These are phyloP conservation scores for Globisporangium uncinulatum DNA, from an alignment of 352 stramenopile genomes.

Conservation along the genomic window DNA sequence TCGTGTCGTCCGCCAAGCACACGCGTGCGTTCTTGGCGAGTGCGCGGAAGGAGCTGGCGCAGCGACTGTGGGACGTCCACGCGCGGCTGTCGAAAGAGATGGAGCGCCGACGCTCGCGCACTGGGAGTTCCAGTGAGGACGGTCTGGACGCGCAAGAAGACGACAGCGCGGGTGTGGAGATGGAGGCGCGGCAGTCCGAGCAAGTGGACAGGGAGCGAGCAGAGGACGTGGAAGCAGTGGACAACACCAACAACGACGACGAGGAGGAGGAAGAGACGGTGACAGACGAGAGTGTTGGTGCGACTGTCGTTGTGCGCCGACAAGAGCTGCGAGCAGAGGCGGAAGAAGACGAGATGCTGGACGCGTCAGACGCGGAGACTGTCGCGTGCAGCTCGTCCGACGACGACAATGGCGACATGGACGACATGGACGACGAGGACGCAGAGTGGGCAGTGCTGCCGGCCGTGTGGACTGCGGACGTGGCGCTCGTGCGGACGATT, in stretches of 20 bases:
- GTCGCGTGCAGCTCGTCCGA: conserved; percentile 36
- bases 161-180: conserved; percentile 6
- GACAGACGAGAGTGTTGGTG: neutral
- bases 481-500: conserved; percentile 44
- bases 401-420: conserved; percentile 29
- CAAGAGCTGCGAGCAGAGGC: neutral
- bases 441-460: conserved; percentile 47
- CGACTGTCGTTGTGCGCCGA: neutral
- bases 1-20: conserved; percentile 37
- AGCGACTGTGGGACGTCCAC: conserved; percentile 35
- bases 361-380: conserved; percentile 63
- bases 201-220: neutral
- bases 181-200: conserved; percentile 2
- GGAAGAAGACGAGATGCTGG: conserved; percentile 10
- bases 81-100: conserved; percentile 37
- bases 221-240: neutral
- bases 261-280: neutral
- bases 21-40: conserved; percentile 40
- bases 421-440: conserved; percentile 1
- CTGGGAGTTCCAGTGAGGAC: neutral
- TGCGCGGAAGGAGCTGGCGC: conserved; percentile 37
- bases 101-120: conserved; percentile 39
- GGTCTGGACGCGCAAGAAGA: conserved; percentile 4
- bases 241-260: neutral
- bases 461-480: conserved; percentile 29